phyloP scores from a whole-genome alignment of 2,329 filamentous ascomycete genomes.

The Sporothrix mexicana region DNA sequence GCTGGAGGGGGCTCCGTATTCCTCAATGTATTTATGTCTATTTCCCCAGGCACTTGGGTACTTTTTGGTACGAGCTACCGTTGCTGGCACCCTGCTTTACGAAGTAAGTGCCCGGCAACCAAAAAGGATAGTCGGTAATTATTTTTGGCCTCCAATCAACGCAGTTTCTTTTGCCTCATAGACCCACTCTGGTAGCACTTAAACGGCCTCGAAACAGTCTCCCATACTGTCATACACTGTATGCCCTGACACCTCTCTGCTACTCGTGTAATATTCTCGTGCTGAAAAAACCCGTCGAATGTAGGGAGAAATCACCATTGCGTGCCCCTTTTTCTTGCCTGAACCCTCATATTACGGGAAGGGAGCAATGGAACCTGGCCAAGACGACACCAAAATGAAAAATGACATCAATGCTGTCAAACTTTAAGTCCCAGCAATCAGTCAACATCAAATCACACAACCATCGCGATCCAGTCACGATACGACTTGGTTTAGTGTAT shows the following conservation, averaged over 20 bases:
- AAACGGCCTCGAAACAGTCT: neutral
- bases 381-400: constrained; percentile 26
- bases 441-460: neutral
- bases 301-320: neutral
- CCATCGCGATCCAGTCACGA: neutral
- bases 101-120: constrained; percentile 30
- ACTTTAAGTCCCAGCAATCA: neutral
- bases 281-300: neutral
- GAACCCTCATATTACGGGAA: constrained; percentile 1
- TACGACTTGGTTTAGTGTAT: neutral
- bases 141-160: constrained; percentile 27
- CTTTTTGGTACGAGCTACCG: constrained; percentile 8
- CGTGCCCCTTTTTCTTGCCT: constrained; percentile 8
- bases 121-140: constrained; percentile 23
- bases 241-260: constrained; percentile 6
- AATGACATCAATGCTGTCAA: constrained; percentile 29
- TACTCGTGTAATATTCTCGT: constrained; percentile 1
- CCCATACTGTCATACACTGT: neutral
- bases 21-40: constrained; percentile 28
- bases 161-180: neutral
- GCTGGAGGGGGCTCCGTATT: constrained; percentile 8
- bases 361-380: neutral
- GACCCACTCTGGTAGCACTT: neutral
- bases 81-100: constrained; percentile 3
- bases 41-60: neutral